A percentile compares a stretch with the other conserved stretches of the same genome.
Conservation (phyloP, 2,329 filamentous ascomycete genomes). For the Thielaviopsis punctulata region DNA sequence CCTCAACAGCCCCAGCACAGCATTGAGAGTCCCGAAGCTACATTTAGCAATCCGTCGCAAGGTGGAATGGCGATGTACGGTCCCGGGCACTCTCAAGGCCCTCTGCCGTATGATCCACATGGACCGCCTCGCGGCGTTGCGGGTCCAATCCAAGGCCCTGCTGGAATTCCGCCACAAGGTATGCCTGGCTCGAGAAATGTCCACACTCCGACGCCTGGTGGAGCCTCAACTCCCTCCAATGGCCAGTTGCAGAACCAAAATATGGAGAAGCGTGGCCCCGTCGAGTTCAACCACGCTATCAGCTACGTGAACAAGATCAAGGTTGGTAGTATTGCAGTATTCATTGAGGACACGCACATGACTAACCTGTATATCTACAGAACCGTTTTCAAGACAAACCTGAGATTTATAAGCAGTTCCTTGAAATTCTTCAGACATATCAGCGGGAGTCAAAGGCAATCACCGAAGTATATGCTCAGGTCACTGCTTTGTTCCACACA, state of each 20-base stretch:
- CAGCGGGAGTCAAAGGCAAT: conserved; percentile 97
- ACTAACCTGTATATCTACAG: conserved; percentile 28
- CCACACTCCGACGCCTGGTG: conserved; percentile 41
- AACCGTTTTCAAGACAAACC: conserved; percentile 94
- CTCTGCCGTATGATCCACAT: conserved; percentile 17
- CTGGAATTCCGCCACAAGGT: conserved; percentile 14
- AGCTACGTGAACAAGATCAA: conserved; percentile 99
- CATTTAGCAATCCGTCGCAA: conserved; percentile 41
- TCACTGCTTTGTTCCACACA: conserved; percentile 81
- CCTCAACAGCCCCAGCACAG: conserved; percentile 28
- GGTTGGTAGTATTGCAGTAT: conserved; percentile 33
- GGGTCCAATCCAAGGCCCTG: conserved; percentile 9
- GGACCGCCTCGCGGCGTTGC: conserved; percentile 17
- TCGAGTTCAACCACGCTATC: conserved; percentile 98
- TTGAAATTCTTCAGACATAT: conserved; percentile 96
- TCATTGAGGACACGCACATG: background rate
- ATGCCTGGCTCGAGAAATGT: conserved; percentile 33
- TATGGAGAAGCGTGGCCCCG: conserved; percentile 76
- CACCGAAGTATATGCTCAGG: conserved; percentile 93
- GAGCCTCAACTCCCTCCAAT: conserved; percentile 41
- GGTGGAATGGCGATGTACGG: conserved; percentile 32
- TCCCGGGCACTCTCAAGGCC: conserved; percentile 15
- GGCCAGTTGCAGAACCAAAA: conserved; percentile 41
- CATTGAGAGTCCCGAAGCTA: conserved; percentile 42
- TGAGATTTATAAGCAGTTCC: conserved; percentile 97